A percentile compares a stretch with the other conserved stretches of the same genome.
phyloP scores from a whole-genome alignment of 2,329 filamentous ascomycete genomes.

The Paramyrothecium roridum region DNA sequence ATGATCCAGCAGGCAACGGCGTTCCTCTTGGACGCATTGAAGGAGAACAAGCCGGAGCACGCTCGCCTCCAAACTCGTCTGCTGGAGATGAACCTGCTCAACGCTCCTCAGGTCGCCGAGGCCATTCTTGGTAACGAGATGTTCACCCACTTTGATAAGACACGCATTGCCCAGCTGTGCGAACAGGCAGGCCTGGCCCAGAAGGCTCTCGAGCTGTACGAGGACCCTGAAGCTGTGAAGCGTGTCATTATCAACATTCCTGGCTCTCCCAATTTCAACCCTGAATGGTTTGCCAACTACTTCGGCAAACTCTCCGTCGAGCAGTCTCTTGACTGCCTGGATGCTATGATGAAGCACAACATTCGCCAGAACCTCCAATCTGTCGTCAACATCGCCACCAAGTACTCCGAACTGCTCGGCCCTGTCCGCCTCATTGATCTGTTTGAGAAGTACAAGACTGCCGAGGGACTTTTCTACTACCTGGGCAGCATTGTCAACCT shows the following conservation, averaged over 20 bases:
- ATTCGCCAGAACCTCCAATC: conserved; percentile 95
- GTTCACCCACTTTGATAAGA: conserved; percentile 95
- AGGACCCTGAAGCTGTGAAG: conserved; percentile 87
- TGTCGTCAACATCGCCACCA: conserved; percentile 93
- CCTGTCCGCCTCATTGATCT: conserved; percentile 86
- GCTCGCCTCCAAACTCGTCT: conserved; percentile 90
- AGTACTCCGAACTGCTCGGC: conserved; percentile 93
- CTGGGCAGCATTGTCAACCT: conserved; percentile 97
- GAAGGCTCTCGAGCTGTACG: conserved; percentile 90
- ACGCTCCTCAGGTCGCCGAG: conserved; percentile 95
- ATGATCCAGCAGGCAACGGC: conserved; percentile 97
- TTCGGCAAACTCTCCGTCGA: conserved; percentile 95
- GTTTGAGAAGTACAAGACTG: conserved; percentile 95
- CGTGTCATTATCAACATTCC: conserved; percentile 82
- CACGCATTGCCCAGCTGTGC: conserved; percentile 83
- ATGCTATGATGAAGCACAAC: conserved; percentile 95
- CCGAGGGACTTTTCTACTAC: conserved; percentile 97
- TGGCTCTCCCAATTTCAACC: conserved; percentile 77
- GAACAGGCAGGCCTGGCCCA: conserved; percentile 87
- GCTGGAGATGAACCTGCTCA: conserved; percentile 96
- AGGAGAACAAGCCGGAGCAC: conserved; percentile 93
- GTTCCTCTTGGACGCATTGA: conserved; percentile 93
- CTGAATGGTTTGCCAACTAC: conserved; percentile 88
- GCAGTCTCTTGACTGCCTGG: conserved; percentile 88
- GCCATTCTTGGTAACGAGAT: conserved; percentile 97